Percentiles rank a stretch among this genome's conserved stretches.
Conservation (phyloP, 371 early-diverging fungal species). For the Phascolomyces articulosus region DNA sequence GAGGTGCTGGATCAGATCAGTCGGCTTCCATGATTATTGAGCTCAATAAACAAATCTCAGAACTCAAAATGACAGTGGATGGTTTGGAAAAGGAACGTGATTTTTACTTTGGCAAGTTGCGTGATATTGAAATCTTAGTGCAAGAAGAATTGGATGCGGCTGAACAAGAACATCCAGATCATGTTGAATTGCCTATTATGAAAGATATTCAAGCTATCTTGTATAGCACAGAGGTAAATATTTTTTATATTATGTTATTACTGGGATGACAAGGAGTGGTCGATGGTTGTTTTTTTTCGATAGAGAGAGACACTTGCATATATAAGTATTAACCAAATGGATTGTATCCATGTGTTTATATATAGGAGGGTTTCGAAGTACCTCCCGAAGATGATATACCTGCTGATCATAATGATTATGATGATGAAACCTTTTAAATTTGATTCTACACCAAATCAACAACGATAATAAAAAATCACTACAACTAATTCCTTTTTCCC, state of each 20-base stretch:
- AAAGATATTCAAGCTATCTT: slow-evolving; percentile 82
- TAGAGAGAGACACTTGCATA: not conserved
- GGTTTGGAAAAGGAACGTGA: slow-evolving; percentile 93
- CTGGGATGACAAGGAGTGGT: no score
- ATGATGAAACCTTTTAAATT: slow-evolving; percentile 62
- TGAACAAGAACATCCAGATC: slow-evolving; percentile 32
- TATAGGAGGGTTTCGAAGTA: slow-evolving; percentile 49
- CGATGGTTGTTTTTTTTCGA: no score
- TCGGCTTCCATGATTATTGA: slow-evolving; percentile 59
- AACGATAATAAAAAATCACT: not conserved
- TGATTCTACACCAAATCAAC: not conserved
- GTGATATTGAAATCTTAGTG: slow-evolving; percentile 90
- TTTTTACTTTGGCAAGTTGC: slow-evolving; percentile 90
- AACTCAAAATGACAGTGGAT: slow-evolving; percentile 78
- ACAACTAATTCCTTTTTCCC: not conserved
- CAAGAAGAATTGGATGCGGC: slow-evolving; percentile 68
- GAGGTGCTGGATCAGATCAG: slow-evolving; percentile 27
- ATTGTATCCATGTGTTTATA: no score
- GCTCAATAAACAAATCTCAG: slow-evolving; percentile 70
- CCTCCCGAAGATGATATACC: slow-evolving; percentile 41
- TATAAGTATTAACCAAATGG: no score
- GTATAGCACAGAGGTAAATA: slow-evolving; percentile 78
- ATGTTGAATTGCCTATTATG: slow-evolving; percentile 43
- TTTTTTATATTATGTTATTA: not conserved
- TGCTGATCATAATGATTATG: slow-evolving; percentile 33